Conservation (phyloP, 805 yeast genomes). For the Cyberlindnera japonica region DNA sequence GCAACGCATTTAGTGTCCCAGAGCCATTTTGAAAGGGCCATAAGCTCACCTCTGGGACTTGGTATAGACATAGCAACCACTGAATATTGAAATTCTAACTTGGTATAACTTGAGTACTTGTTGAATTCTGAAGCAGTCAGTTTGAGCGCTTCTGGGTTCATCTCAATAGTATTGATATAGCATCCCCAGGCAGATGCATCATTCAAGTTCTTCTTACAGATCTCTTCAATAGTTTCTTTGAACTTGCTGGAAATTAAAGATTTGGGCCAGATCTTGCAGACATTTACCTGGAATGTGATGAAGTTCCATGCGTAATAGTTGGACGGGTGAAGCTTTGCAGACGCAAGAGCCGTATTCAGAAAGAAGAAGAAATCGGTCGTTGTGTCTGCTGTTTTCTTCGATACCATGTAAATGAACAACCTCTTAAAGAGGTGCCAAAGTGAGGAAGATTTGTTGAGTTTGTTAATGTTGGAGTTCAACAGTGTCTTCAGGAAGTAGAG, state of each 20-base stretch:
- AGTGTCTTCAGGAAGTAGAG: constrained; percentile 22
- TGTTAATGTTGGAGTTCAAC: constrained; percentile 32
- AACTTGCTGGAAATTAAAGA: neutral
- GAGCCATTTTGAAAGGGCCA: constrained; percentile 21
- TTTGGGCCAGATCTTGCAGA: constrained; percentile 7
- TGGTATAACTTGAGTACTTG: neutral
- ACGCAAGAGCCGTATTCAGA: constrained; percentile 20
- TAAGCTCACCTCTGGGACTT: constrained; percentile 10
- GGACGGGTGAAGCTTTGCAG: constrained; percentile 32
- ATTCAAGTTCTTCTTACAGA: constrained; percentile 25
- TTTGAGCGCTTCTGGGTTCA: constrained; percentile 9
- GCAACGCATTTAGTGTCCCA: constrained; percentile 18
- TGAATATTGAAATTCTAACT: constrained; percentile 2
- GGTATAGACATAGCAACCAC: constrained; percentile 7
- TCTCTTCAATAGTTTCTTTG: constrained; percentile 14
- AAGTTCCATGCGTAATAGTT: constrained; percentile 41
- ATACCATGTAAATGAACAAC: constrained; percentile 20
- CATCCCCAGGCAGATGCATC: constrained; percentile 38
- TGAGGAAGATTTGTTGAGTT: constrained; percentile 37
- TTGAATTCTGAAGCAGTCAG: constrained; percentile 17
- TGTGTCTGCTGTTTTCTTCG: neutral
- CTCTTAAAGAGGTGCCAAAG: constrained; percentile 34
- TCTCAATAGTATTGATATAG: constrained; percentile 10
- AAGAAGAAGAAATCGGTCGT: constrained; percentile 9
- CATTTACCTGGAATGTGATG: constrained; percentile 31